Base-by-base conservation (phyloP, 345 rosid species). In the Moricandia moricandioides region DNA sequence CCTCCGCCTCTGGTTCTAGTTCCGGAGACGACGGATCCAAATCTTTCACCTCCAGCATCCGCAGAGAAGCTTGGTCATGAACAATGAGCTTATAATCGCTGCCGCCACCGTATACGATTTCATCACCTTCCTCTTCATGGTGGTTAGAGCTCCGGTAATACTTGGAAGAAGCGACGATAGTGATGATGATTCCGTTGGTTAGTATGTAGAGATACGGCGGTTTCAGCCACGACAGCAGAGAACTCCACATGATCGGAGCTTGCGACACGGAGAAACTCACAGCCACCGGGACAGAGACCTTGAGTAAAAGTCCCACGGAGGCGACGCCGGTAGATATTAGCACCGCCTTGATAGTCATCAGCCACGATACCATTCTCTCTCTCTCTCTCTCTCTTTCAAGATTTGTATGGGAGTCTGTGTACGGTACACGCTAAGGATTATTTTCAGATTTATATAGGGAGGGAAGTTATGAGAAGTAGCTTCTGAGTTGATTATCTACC, bases 121-220 rank as follows among this genome's bases (percentile, higher is more conserved):
- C 79, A 9, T 56, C 66, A 13, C 54, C 75, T 12, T 74, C 74
- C 3, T 62, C 4, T 0, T 70, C 60, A n/a, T n/a, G 49, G 66
- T 70, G 71, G 4, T 30, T 17, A 47, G 11, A 2, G 13, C 67
- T 55, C 10, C 70, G 40, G 70, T 78, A 61, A 39, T 66, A 78
- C 34, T 37, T 78, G 0, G 79, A 79, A 57, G 82, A 73, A 62
- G 79, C 79, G 0, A 73, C 75, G 37, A 79, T 79, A 6, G 75
- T 79, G 13, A 79, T 74, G 63, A 79, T 79, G 30, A 79, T 79
- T 52, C 82, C 82, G 56, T 79, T 79, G 8, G 79, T 74, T 0
- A 79, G 27, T 1, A 79, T 34, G 58, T 79, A 79, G 0, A 73
- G 30, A 73, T 73, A 79, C 68, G 79, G 82, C 17, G 82, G 82